Evolutionary conservation across 1,284 basidiomycete species (phyloP).

Genomic region (Leccinum fuscescens): DNA sequence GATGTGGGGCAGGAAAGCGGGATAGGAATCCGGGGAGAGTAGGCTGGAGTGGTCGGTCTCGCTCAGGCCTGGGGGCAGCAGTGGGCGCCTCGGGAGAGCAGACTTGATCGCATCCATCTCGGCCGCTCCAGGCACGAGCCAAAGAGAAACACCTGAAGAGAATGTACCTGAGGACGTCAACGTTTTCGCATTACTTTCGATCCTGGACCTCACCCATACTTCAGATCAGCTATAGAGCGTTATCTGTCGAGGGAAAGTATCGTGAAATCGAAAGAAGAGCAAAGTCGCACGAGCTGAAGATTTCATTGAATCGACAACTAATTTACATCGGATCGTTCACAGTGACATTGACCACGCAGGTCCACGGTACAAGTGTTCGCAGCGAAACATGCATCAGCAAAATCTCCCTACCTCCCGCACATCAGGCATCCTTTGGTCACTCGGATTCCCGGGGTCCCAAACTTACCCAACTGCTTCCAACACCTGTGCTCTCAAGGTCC

Average conservation of each 20-base stretch:
- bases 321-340: slow-evolving; percentile 16
- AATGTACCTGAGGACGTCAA: slow-evolving; percentile 1
- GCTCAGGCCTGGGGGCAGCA: background rate
- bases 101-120: slow-evolving; percentile 42
- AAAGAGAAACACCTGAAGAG: slow-evolving; percentile 51
- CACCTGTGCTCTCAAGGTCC: slow-evolving; percentile 39
- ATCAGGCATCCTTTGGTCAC: slow-evolving; percentile 10
- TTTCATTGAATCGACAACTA: slow-evolving; percentile 1
- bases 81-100: slow-evolving; percentile 42
- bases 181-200: background rate
- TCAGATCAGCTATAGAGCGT: background rate
- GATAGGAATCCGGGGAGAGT: slow-evolving; percentile 43
- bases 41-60: background rate
- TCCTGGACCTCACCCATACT: slow-evolving; percentile 24
- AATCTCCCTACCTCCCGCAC: background rate
- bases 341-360: background rate
- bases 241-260: background rate
- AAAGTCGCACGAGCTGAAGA: background rate
- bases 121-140: slow-evolving; percentile 54
- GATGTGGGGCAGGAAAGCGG: slow-evolving; percentile 63
- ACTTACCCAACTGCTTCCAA: slow-evolving; percentile 68
- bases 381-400: background rate
- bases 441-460: slow-evolving; percentile 35
- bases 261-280: background rate
- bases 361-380: background rate